Conservation (phyloP, 2,329 filamentous ascomycete species). For the Hysterium pulicare region DNA sequence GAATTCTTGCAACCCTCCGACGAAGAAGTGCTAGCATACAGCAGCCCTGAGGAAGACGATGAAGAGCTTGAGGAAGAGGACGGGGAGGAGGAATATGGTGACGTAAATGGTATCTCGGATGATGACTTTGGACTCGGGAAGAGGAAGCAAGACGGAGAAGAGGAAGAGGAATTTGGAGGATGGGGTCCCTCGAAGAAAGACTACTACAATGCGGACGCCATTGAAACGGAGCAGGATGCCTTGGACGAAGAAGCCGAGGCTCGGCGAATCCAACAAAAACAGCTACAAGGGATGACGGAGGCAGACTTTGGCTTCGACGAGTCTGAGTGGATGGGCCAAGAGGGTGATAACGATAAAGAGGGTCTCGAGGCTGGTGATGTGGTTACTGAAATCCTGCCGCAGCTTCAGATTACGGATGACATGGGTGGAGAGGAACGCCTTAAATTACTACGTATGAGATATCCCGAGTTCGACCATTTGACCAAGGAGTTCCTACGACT, state of each 20-base stretch:
- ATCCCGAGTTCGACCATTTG: slow-evolving; percentile 88
- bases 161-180: slow-evolving; percentile 61
- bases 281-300: slow-evolving; percentile 81
- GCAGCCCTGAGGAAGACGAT: slow-evolving; percentile 46
- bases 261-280: slow-evolving; percentile 83
- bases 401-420: slow-evolving; percentile 74
- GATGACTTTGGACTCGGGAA: slow-evolving; percentile 6
- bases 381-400: slow-evolving; percentile 83
- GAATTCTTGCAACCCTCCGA: slow-evolving; percentile 57
- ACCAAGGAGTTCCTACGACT: slow-evolving; percentile 75
- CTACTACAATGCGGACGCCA: slow-evolving; percentile 85
- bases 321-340: slow-evolving; percentile 69
- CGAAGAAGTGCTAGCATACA: slow-evolving; percentile 59
- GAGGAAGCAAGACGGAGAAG: slow-evolving; percentile 48
- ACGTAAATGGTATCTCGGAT: slow-evolving; percentile 30
- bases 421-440: slow-evolving; percentile 73
- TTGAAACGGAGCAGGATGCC: slow-evolving; percentile 69
- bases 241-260: slow-evolving; percentile 91
- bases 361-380: slow-evolving; percentile 49
- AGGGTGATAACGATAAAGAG: slow-evolving; percentile 43
- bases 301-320: slow-evolving; percentile 94
- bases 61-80: slow-evolving; percentile 37
- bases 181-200: slow-evolving; percentile 89
- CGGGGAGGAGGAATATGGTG: slow-evolving; percentile 32
- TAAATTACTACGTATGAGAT: slow-evolving; percentile 72